Evolutionary conservation across 73 alveolate genomes (phyloP).

Genomic region (Paramecium primaurelia): DNA sequence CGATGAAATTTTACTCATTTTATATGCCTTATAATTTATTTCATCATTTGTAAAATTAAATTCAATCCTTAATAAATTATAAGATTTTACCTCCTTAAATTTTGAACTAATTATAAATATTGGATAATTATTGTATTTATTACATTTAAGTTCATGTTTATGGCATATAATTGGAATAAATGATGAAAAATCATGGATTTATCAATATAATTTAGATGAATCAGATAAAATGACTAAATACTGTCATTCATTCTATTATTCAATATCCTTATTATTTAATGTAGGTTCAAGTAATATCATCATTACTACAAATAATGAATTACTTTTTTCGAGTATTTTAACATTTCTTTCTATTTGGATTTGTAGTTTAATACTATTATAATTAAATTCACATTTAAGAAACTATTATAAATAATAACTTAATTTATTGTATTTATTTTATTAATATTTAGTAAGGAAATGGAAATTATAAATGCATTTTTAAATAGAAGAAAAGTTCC

Average conservation of each 20-base stretch:
- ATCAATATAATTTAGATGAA: neutral
- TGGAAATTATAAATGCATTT: neutral
- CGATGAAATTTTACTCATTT: neutral
- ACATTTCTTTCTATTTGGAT: neutral
- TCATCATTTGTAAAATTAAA: neutral
- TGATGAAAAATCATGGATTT: constrained; percentile 9
- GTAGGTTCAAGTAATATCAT: neutral
- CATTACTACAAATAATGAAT: neutral
- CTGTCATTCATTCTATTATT: neutral
- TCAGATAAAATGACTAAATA: neutral
- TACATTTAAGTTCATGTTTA: neutral
- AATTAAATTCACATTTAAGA: neutral
- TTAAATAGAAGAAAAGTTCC: neutral
- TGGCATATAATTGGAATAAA: neutral
- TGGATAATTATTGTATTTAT: neutral
- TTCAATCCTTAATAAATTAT: neutral
- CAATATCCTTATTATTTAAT: neutral
- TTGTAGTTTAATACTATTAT: neutral
- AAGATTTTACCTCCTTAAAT: neutral
- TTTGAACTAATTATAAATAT: neutral
- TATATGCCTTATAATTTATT: neutral
- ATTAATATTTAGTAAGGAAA: neutral
- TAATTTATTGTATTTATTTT: neutral
- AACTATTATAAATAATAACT: neutral
- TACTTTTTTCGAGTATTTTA: neutral